phyloP scores from a whole-genome alignment of 1,139 yeast species.

The Candida mesenterica region DNA sequence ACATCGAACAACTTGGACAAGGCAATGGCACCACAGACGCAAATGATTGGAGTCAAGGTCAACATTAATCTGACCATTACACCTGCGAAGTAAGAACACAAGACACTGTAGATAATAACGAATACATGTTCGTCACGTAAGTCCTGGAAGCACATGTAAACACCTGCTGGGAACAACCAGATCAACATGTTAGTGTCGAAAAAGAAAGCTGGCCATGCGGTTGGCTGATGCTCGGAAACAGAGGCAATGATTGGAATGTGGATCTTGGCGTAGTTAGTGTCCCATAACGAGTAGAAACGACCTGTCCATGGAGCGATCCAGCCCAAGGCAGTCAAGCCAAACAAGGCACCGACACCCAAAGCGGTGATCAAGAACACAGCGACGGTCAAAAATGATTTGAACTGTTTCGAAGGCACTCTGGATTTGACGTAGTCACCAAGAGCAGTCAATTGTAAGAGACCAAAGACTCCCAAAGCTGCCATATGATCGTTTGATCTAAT shows the following conservation, averaged over 20 bases:
- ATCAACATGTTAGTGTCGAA: conserved; percentile 89
- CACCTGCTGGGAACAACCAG: conserved; percentile 99
- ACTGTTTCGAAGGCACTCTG: conserved; percentile 70
- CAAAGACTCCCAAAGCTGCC: conserved; percentile 98
- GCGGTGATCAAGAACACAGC: conserved; percentile 55
- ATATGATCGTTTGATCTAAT: conserved; percentile 97
- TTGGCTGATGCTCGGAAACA: conserved; percentile 98
- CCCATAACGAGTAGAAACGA: conserved; percentile 97
- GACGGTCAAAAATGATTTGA: conserved; percentile 66
- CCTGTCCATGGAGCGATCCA: conserved; percentile 99
- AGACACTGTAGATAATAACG: conserved; percentile 82
- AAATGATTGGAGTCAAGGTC: conserved; percentile 92
- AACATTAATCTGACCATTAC: conserved; percentile 98
- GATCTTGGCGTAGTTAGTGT: conserved; percentile 93
- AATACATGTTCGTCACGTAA: conserved; percentile 90
- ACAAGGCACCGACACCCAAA: conserved; percentile 69
- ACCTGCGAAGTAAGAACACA: conserved; percentile 97
- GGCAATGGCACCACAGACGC: conserved; percentile 88
- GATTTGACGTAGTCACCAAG: conserved; percentile 80
- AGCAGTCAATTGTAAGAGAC: conserved; percentile 87
- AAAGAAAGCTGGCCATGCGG: conserved; percentile 98
- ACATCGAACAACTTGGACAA: conserved; percentile 80
- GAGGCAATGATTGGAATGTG: conserved; percentile 99
- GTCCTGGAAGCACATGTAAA: conserved; percentile 86
- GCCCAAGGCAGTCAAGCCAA: conserved; percentile 83